phyloP scores from a whole-genome alignment of 192 early-diverging fungal genomes.

The Gigaspora rosea region DNA sequence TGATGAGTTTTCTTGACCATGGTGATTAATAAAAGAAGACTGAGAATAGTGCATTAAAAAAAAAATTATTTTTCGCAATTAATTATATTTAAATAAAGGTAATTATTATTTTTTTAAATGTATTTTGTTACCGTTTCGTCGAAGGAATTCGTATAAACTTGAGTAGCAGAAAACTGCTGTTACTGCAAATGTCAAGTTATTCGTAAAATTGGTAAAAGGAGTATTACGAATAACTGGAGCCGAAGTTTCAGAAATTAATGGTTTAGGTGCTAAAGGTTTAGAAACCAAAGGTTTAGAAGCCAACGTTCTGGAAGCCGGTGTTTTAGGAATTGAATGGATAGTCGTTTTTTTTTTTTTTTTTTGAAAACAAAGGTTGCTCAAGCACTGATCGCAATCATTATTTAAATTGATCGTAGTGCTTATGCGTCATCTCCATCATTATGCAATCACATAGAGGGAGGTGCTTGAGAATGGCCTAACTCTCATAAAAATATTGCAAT shows the following conservation, averaged over 20 bases:
- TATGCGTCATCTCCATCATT: background rate
- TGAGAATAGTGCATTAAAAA: background rate
- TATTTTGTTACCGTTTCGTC: no score
- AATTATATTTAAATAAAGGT: background rate
- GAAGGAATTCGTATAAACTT: no score
- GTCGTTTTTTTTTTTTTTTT: background rate
- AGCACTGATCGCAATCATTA: background rate
- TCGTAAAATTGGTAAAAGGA: background rate
- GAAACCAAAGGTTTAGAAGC: no score
- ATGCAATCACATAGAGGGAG: background rate
- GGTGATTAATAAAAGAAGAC: background rate
- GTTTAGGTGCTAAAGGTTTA: background rate
- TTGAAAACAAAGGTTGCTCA: background rate
- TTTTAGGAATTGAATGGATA: no score
- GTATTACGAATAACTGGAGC: background rate
- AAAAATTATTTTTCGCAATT: background rate
- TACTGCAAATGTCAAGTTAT: background rate
- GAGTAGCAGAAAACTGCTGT: background rate
- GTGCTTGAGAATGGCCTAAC: background rate
- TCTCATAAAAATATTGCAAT: no score
- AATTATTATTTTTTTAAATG: no score
- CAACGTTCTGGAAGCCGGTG: no score
- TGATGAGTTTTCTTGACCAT: background rate
- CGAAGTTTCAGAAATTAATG: background rate
- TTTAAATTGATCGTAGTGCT: conserved; percentile 3